phyloP scores from a whole-genome alignment of 179 eudicot genomes.

The Corrigiola litoralis region DNA sequence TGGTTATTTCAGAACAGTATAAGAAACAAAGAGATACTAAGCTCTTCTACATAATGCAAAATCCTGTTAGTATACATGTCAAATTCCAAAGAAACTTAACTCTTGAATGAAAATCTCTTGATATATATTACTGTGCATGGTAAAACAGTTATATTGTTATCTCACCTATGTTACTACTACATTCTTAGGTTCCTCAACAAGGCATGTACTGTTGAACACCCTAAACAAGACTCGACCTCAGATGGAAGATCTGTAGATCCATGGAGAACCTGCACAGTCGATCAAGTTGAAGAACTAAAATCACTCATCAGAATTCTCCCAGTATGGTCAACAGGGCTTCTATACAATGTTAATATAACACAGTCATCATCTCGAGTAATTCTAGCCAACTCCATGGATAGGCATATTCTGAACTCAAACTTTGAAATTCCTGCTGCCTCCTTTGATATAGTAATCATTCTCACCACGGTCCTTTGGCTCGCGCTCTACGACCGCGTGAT shows the following conservation, averaged over 20 bases:
- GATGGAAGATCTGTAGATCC: constrained; percentile 33
- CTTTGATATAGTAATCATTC: constrained; percentile 31
- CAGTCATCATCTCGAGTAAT: constrained; percentile 30
- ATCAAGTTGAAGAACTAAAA: constrained; percentile 71
- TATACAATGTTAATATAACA: constrained; percentile 27
- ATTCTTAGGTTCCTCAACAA: constrained; percentile 51
- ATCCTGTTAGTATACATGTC: too few species aligned
- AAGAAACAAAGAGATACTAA: too few species aligned
- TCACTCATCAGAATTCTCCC: constrained; percentile 52
- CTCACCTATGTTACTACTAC: too few species aligned
- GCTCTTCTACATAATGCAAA: too few species aligned
- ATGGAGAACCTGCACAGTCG: constrained; percentile 50
- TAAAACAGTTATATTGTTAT: too few species aligned
- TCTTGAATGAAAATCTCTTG: too few species aligned
- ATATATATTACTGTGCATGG: too few species aligned
- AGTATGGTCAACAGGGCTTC: constrained; percentile 53
- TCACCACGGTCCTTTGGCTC: constrained; percentile 38
- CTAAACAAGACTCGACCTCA: constrained; percentile 17
- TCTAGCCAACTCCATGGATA: constrained; percentile 55
- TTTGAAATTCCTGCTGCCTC: constrained; percentile 63
- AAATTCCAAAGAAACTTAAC: too few species aligned
- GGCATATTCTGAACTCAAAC: constrained; percentile 30
- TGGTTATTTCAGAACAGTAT: too few species aligned
- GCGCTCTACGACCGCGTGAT: constrained; percentile 42
- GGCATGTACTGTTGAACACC: constrained; percentile 50